Percentiles rank a stretch among this genome's conserved stretches.
phyloP scores from a whole-genome alignment of 1,139 yeast species.

The Torulaspora globosa region DNA sequence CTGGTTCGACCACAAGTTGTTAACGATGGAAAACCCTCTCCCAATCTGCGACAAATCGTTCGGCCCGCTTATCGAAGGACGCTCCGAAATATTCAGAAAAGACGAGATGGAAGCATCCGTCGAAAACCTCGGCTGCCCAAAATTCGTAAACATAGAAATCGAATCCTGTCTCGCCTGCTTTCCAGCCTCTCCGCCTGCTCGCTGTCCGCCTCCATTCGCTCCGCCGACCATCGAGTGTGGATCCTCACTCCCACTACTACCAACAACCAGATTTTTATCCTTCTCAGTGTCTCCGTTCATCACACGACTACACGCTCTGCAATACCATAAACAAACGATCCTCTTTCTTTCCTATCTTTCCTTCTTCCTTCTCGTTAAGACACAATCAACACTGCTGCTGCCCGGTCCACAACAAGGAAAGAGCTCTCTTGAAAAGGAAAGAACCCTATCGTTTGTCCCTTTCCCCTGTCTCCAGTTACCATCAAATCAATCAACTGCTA shows the following conservation, averaged over 20 bases:
- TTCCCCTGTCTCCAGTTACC: no score
- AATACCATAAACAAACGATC: not conserved
- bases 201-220: not conserved
- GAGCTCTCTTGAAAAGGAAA: not conserved
- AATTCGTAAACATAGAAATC: slow-evolving; percentile 30
- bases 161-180: slow-evolving; percentile 25
- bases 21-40: slow-evolving; percentile 40
- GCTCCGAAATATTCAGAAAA: slow-evolving; percentile 23
- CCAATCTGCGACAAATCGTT: slow-evolving; percentile 29
- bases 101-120: slow-evolving; percentile 27
- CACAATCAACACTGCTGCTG: not conserved
- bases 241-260: not conserved
- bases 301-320: not conserved
- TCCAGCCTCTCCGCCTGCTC: not conserved
- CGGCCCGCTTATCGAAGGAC: slow-evolving; percentile 16
- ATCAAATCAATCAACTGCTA: no score
- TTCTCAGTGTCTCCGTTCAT: slow-evolving; percentile 7
- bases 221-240: not conserved
- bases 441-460: no score
- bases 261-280: slow-evolving; percentile 1
- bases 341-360: slow-evolving; percentile 1
- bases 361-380: not conserved
- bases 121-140: slow-evolving; percentile 28
- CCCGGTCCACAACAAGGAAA: not conserved
- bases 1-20: slow-evolving; percentile 31